Base-by-base conservation (phyloP, 176 grass and related monocot species). In the Puccinellia tenuiflora region DNA sequence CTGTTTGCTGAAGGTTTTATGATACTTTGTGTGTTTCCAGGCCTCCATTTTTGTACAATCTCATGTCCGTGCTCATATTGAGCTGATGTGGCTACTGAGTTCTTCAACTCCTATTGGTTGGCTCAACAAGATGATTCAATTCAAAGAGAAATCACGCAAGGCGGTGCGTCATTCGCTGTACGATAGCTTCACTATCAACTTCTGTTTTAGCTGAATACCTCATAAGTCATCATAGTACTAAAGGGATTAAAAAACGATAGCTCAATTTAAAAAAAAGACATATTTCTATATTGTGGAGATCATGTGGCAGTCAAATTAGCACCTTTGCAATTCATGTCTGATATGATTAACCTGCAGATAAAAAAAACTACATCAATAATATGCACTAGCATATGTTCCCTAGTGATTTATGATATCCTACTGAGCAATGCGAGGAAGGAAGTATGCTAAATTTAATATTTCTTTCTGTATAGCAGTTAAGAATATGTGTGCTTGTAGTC, bases 121-220 rank as follows among this genome's bases (percentile, higher is more conserved):
- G 96, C 80, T 98, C 38, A 98, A 98, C 69, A 95, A 76, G 83
- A 98, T 98, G 96, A 98, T 98, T 31, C 96, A 98, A 46, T 98
- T 98, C 77, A 98, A 98, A 90, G 96, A 98, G 80, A 98, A 98
- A 85, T 98, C 93, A 86, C 91, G 83, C 85, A 98, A 92, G 93
- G 96, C 91, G 93, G 96, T 98, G 96, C 91, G 96, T 98, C 90
- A 86, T 60, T 82, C 37, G 70, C 91, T 98, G 89, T 95, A 98
- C 54, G 89, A 85, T 81, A 86, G 86, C 85, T 91, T 88, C 76
- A 88, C 87, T 80, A 66, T 83, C 69, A 73, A 83, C 37, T 78
- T 90, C 43, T 77, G 15, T 78, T 81, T 78, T 46, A 79, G 68
- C 34, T 76, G 42, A 88, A 61, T 39, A 59, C 6, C 54, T 85